These are phyloP conservation scores for Gossypium mustelinum DNA, from an alignment of 345 rosid genomes.

Conservation along the genomic window DNA sequence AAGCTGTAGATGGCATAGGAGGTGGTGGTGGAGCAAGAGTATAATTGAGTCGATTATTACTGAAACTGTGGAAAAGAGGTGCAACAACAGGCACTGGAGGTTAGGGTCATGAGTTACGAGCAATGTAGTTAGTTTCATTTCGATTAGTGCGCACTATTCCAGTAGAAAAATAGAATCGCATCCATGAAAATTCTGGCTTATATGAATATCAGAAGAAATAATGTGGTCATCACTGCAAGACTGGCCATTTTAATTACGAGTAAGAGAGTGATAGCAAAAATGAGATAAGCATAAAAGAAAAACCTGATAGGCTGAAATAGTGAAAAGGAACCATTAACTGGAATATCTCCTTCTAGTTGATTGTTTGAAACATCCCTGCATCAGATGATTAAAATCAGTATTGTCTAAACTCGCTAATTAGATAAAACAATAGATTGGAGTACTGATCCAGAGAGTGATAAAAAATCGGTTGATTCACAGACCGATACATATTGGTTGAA, in stretches of 20 bases:
- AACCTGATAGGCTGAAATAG: background rate
- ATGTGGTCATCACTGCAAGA: too few species aligned
- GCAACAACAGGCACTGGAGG: background rate
- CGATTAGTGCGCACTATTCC: too few species aligned
- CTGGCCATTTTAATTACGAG: background rate
- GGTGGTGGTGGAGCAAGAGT: conserved; percentile 50
- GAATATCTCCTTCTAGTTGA: background rate
- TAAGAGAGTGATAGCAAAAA: background rate
- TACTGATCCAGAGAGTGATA: rapidly evolving
- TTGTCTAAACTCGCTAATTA: too few species aligned
- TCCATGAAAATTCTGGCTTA: too few species aligned
- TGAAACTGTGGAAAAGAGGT: background rate
- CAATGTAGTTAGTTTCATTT: too few species aligned
- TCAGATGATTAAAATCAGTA: too few species aligned
- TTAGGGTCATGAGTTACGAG: background rate
- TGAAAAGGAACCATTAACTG: background rate
- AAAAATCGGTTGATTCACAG: too few species aligned
- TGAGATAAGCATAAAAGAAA: background rate
- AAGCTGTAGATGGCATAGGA: conserved; percentile 30
- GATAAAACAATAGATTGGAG: too few species aligned
- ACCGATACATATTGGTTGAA: rapidly evolving
- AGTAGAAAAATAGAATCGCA: too few species aligned
- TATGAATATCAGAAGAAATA: too few species aligned
- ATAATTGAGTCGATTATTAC: conserved; percentile 19
- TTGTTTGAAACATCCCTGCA: conserved; percentile 1